A percentile compares a stretch with the other conserved stretches of the same genome.
Conservation (phyloP, 176 grass and related monocot species). For the Areca catechu region DNA sequence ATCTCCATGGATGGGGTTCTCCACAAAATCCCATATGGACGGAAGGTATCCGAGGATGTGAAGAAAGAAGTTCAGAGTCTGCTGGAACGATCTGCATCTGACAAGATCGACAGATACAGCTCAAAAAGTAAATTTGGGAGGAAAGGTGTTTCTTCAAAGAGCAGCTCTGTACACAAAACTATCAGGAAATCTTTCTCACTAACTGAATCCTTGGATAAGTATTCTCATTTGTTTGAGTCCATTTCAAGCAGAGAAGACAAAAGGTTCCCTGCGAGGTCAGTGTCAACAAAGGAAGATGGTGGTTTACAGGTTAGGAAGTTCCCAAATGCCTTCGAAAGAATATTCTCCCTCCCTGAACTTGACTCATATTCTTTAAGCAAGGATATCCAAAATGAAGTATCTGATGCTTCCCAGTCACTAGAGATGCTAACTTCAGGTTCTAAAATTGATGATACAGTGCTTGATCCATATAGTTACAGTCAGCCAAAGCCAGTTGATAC, state of each 20-base stretch:
- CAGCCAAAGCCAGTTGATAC: conserved; percentile 13
- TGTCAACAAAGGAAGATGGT: conserved; percentile 4
- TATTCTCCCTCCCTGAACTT: conserved; percentile 62
- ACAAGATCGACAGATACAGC: neutral
- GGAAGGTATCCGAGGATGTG: conserved; percentile 24
- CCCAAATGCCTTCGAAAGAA: conserved; percentile 32
- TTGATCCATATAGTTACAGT: conserved; percentile 2
- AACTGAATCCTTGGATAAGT: conserved; percentile 55
- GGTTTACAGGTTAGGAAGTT: conserved; percentile 18
- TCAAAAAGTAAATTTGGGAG: conserved; percentile 27
- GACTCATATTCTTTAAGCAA: conserved; percentile 19
- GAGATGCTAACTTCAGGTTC: conserved; percentile 14
- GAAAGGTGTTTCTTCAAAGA: conserved; percentile 12
- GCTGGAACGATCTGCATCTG: neutral
- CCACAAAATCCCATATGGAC: conserved; percentile 53
- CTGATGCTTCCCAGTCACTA: conserved; percentile 7
- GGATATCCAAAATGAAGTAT: conserved; percentile 20
- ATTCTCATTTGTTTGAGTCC: conserved; percentile 48
- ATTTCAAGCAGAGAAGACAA: conserved; percentile 25
- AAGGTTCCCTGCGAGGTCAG: conserved; percentile 22
- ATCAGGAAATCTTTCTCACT: conserved; percentile 56
- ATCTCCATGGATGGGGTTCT: conserved; percentile 60
- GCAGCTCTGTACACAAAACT: conserved; percentile 2
- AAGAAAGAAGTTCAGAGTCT: neutral
- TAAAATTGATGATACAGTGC: neutral